These are phyloP conservation scores for Neurospora sp. DNA, from an alignment of 495 filamentous ascomycete species.

Conservation along the genomic window DNA sequence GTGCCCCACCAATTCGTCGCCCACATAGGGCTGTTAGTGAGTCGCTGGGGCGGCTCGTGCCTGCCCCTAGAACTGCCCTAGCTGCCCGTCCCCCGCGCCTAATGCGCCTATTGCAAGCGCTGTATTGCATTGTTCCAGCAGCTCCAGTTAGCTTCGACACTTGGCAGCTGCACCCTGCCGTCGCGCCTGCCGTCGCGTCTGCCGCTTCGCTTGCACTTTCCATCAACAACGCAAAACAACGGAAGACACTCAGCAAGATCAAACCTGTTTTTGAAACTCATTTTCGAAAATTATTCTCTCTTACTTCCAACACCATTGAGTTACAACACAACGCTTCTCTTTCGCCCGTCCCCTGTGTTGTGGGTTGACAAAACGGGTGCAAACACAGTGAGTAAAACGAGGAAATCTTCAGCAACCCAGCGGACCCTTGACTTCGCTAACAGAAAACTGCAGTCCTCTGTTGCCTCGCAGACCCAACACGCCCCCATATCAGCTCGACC, in stretches of 20 bases:
- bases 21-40: background rate
- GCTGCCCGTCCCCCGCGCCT: no score
- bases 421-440: background rate
- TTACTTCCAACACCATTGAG: no score
- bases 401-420: background rate
- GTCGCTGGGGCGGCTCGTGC: background rate
- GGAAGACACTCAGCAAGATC: background rate
- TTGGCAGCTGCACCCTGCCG: background rate
- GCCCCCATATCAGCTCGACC: background rate
- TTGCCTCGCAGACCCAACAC: background rate
- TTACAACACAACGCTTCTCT: no score
- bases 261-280: background rate
- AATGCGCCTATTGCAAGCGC: background rate
- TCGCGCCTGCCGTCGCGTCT: background rate
- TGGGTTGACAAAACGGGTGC: background rate
- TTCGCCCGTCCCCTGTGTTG: no score
- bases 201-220: background rate
- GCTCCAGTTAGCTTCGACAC: background rate
- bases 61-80: background rate
- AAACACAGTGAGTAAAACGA: background rate
- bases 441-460: background rate
- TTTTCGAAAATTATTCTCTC: no score
- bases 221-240: background rate
- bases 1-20: no score
- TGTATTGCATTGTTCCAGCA: background rate